Evolutionary conservation across 257 asterid genomes (phyloP).

Genomic region (Cinchona pubescens): DNA sequence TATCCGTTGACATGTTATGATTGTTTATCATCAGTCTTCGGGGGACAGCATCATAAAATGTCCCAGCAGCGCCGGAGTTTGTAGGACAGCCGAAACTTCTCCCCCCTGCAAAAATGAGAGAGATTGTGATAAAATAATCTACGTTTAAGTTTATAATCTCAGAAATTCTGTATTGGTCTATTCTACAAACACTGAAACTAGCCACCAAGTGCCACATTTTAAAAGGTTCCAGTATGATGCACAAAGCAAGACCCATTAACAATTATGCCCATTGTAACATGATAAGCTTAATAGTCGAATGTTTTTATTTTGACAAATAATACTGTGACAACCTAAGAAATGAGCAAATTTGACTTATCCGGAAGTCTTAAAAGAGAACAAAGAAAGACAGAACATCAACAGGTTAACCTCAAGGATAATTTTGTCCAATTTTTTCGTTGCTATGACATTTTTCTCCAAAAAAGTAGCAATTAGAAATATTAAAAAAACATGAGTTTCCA

Average conservation of each 20-base stretch:
- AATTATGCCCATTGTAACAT: neutral
- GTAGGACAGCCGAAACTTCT: conserved; percentile 81
- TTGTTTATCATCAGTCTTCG: conserved; percentile 75
- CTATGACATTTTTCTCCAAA: too few relatives aligned
- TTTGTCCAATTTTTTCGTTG: neutral
- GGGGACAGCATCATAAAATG: conserved; percentile 84
- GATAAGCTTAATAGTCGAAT: neutral
- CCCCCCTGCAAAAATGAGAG: conserved; percentile 54
- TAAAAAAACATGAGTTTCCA: too few relatives aligned
- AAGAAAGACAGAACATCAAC: neutral
- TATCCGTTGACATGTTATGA: conserved; percentile 67
- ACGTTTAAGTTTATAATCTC: neutral
- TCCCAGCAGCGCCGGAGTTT: conserved; percentile 93
- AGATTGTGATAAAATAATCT: neutral
- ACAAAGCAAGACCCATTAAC: too few relatives aligned
- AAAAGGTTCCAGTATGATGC: too few relatives aligned
- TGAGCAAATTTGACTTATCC: neutral
- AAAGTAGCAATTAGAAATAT: too few relatives aligned
- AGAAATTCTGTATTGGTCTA: neutral
- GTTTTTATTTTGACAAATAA: neutral
- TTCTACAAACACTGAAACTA: conserved; percentile 3
- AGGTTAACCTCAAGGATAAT: neutral
- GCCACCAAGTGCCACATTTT: neutral
- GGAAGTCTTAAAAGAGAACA: too few relatives aligned
- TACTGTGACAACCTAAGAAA: neutral